Evolutionary conservation across 75 land plant genomes (phyloP), one percentile per base, ranked within the genome.

Genomic region (Adiantum capillusveneris): DNA sequence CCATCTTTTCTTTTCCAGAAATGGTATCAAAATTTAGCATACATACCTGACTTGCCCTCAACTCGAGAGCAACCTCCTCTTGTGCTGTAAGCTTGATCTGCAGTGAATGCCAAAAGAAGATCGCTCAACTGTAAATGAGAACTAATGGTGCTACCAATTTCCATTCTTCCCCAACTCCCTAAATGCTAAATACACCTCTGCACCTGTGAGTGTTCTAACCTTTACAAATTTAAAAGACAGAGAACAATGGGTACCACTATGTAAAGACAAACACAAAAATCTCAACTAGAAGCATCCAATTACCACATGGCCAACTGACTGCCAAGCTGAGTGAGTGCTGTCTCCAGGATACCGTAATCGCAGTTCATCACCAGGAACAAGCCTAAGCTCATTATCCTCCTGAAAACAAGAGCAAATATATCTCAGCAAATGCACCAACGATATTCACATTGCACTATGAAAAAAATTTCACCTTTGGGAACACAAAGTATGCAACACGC

Each of bases 221-320:
- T n/a, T n/a, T n/a, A n/a, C n/a, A n/a, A n/a, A n/a, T n/a, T n/a
- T n/a, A n/a, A n/a, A n/a, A n/a, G n/a, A n/a, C n/a, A n/a, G n/a
- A n/a, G n/a, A n/a, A n/a, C n/a, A n/a, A n/a, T n/a, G n/a, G n/a
- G n/a, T n/a, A n/a, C n/a, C n/a, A n/a, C n/a, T n/a, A n/a, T n/a
- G n/a, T n/a, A n/a, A n/a, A n/a, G n/a, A n/a, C n/a, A n/a, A n/a
- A n/a, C n/a, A n/a, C n/a, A n/a, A n/a, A n/a, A n/a, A n/a, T n/a
- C n/a, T n/a, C n/a, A n/a, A n/a, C n/a, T n/a, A n/a, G n/a, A n/a
- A n/a, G n/a, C n/a, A n/a, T 34, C 37, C 37, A 3, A 5, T 31
- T 90, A 95, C 99, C 91, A 95, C 99, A 80, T 95, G 99, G 11
- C 99, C 99, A 46, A 95, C 99, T 25, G 99, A 90, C 41, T 95